Conservation (phyloP, 2,329 filamentous ascomycete genomes). For the Fusarium continuum region DNA sequence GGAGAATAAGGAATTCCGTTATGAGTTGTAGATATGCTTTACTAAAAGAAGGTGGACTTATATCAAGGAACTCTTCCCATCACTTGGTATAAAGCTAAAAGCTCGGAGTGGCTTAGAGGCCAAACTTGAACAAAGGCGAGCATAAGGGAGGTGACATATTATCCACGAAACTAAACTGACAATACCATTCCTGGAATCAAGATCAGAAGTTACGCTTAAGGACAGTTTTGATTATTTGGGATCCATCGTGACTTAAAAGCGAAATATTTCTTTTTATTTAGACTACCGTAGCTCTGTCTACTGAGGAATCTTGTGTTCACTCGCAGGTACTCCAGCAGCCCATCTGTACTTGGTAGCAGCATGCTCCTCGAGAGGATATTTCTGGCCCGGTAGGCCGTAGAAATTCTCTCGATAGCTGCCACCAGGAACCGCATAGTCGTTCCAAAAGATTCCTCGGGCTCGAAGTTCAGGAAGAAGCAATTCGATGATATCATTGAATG, state of each 20-base stretch:
- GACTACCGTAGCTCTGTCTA: background rate
- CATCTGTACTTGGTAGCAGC: slow-evolving; percentile 60
- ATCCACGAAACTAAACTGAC: no score
- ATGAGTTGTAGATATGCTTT: background rate
- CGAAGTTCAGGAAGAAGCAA: slow-evolving; percentile 71
- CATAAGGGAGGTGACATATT: no score
- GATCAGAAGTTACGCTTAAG: no score
- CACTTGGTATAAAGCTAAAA: no score
- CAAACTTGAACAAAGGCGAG: no score
- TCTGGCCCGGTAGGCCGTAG: slow-evolving; percentile 60
- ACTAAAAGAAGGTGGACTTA: no score
- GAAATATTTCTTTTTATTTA: background rate
- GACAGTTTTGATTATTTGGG: no score
- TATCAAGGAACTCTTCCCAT: no score
- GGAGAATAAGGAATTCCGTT: slow-evolving; percentile 1
- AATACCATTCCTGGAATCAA: no score
- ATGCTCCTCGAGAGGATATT: slow-evolving; percentile 61
- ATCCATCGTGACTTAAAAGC: no score
- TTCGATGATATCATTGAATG: slow-evolving; percentile 74
- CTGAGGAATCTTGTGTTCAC: slow-evolving; percentile 35
- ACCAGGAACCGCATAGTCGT: slow-evolving; percentile 61
- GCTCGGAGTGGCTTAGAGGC: no score
- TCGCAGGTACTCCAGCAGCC: slow-evolving; percentile 38
- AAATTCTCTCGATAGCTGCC: slow-evolving; percentile 71
- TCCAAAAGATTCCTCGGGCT: slow-evolving; percentile 66